Base-by-base conservation (phyloP, 306 rosid species). In the Rosa chinensis region DNA sequence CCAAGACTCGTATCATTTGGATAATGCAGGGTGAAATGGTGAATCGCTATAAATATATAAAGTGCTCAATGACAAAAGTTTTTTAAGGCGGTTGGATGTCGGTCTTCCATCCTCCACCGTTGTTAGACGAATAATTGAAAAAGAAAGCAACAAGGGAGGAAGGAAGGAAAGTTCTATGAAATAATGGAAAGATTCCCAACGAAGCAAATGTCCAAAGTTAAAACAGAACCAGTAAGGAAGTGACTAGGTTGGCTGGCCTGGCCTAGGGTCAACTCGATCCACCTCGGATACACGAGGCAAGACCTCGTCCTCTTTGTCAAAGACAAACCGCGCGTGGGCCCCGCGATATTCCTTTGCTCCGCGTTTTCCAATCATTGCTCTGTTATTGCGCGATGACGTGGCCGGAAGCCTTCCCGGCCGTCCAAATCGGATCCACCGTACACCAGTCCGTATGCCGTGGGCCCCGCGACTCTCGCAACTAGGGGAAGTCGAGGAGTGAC, bases 281-380 rank as follows among this genome's bases (percentile, higher is more conserved):
- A 84, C 82, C 79, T 81, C 72, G 78, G 80, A 74, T 77, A 74
- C 85, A 73, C 87, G 80, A 81, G 63, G 82, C 78, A 11, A 49
- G 78, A 4, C 79, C 74, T 67, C 68, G 82, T 73, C 77, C 58
- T 53, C 47, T n/a, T 14, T 8, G 66, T 73, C 48, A n/a, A 74
- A 6, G 85, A 81, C 85, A 69, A 76, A 64, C 0, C 25, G 2
- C 12, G 0, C 0, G 2, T 70, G 11, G 53, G 72, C 32, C 39
- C 61, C 78, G 66, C 3, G 8, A 70, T 25, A 25, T 20, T 4
- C 67, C 16, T 0, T 13, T 1, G 40, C 58, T 43, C 25, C 7
- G 5, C 14, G 5, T 17, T 16, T 17, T 37, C 77, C 45, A 79
- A 49, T 73, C 77, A 74, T 56, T 75, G 79, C 21, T 43, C 72